Evolutionary conservation across 148 eudicot genomes (phyloP).

Genomic region (Linanthus parryae): DNA sequence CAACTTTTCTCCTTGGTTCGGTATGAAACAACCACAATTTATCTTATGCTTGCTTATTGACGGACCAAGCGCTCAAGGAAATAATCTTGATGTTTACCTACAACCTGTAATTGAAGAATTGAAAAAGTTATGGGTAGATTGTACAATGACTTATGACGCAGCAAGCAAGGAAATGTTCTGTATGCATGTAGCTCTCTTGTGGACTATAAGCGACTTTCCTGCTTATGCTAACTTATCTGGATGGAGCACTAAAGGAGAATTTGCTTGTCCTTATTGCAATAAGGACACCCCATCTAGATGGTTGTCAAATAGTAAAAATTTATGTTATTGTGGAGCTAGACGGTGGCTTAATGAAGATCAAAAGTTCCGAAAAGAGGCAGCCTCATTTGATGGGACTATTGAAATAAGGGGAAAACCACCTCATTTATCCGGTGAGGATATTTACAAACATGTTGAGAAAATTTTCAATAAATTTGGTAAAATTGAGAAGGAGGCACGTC

Average conservation of each 20-base stretch:
- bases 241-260: conserved; percentile 8
- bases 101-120: no score
- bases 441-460: background rate
- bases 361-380: background rate
- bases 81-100: no score
- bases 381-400: background rate
- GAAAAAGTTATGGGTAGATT: no score
- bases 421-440: background rate
- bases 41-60: conserved; percentile 12
- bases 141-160: conserved; percentile 9
- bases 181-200: background rate
- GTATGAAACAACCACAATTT: conserved; percentile 23
- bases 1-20: conserved; percentile 18
- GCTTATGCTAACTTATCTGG: conserved; percentile 15
- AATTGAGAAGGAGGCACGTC: background rate
- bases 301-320: conserved; percentile 3
- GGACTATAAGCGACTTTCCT: conserved; percentile 19
- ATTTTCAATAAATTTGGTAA: background rate
- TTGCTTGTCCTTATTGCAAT: conserved; percentile 10
- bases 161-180: background rate
- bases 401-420: background rate
- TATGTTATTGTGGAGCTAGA: conserved; percentile 4
- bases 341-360: background rate
- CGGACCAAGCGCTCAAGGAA: background rate
- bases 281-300: background rate